Base-by-base conservation (phyloP, 2,329 filamentous ascomycete species). In the Fusarium abutilonis region DNA sequence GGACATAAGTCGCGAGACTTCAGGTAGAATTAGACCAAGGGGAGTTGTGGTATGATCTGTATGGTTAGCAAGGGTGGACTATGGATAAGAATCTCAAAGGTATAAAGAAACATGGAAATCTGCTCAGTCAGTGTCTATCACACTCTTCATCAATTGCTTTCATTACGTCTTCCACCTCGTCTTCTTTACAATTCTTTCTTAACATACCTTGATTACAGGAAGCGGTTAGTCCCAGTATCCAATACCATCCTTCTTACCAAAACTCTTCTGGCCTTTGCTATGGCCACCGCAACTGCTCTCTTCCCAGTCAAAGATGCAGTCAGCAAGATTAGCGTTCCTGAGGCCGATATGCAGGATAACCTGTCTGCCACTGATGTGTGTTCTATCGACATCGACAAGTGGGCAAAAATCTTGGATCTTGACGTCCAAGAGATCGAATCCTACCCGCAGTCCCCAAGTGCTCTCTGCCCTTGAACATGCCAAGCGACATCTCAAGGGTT, bases 171-270 rank as follows among this genome's bases (percentile, higher is more conserved):
- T 26, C 23, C 2, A 6, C 8, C 23, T 26, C 23, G 23, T 8
- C 4, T 26, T 2, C 6, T 26, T 4, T 26, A 2, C 23, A 26
- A 26, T 2, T 8, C 8, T 7, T 8, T 26, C 8, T 8, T 26
- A 8, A 26, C 2, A 26, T 26, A 6, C 23, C 6, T 26, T 26
- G 6, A 26, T 8, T 8, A 4, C 8, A 26, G 23, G 6, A 26
- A 8, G 23, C 8, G 23, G 8, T 26, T 26, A 7, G 6, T 26
- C 23, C 23, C 23, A 23, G 21, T 6, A 23, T 4, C 6, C 21
- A 23, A 23, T 23, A 23, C 21, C 35, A 56, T 56, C 47, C 47
- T 56, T 23, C 3, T 56, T 23, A 19, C n/a, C 7, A 56, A 56
- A 28, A 34, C 44, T 19, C 5, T 41, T 10, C 34, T 49, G 29